A percentile compares a stretch with the other conserved stretches of the same genome.
phyloP scores from a whole-genome alignment of 441 rosid genomes.

The Arabidopsis lyrata region DNA sequence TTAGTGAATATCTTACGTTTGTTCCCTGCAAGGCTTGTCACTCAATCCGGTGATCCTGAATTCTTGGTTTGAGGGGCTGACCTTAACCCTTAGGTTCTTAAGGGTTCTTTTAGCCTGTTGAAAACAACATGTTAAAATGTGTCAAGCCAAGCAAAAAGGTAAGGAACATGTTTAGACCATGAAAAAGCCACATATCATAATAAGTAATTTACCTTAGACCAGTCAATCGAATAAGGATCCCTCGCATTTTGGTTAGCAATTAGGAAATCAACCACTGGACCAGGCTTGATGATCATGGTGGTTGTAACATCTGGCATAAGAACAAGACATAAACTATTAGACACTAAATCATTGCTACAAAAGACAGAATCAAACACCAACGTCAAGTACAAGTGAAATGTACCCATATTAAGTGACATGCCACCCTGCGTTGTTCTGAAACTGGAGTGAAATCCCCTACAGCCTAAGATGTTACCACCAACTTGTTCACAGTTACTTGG shows the following conservation, averaged over 20 bases:
- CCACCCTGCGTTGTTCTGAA: constrained; percentile 76
- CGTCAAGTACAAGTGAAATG: constrained; percentile 11
- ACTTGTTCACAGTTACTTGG: constrained; percentile 51
- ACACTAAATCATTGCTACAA: constrained; percentile 21
- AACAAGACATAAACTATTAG: constrained; percentile 22
- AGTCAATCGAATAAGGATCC: constrained; percentile 67
- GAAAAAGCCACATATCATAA: background rate
- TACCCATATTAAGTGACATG: constrained; percentile 70
- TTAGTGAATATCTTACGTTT: constrained; percentile 49
- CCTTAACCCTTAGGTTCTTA: constrained; percentile 73
- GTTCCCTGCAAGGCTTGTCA: constrained; percentile 65
- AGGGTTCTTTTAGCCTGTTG: constrained; percentile 68
- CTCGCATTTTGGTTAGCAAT: constrained; percentile 66
- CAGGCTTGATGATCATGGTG: constrained; percentile 88
- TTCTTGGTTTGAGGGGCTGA: constrained; percentile 69
- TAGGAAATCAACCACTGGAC: constrained; percentile 75
- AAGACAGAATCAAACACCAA: constrained; percentile 1
- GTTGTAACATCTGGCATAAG: constrained; percentile 71
- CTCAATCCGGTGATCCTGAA: constrained; percentile 77
- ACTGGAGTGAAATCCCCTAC: constrained; percentile 81
- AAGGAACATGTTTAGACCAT: constrained; percentile 7
- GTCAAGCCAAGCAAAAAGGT: background rate
- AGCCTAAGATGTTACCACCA: constrained; percentile 76
- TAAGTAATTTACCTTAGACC: constrained; percentile 68
- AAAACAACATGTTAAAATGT: constrained; percentile 6